These are phyloP conservation scores for Gloeostereum incarnatum DNA, from an alignment of 768 basidiomycete genomes.

Conservation along the genomic window DNA sequence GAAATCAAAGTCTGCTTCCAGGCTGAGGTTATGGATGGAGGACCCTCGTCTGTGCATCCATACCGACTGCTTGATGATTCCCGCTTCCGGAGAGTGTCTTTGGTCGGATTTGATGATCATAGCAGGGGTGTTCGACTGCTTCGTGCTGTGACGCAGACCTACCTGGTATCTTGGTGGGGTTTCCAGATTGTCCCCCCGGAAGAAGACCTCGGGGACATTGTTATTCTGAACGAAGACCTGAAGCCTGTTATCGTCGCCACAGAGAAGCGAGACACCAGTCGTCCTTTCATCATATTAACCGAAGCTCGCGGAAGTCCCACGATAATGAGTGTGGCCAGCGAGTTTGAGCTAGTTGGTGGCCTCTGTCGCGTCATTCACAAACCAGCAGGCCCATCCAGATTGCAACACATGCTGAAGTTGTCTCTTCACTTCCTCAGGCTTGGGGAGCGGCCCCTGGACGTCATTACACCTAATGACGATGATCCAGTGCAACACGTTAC, in stretches of 20 bases:
- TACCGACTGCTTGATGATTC: constrained; percentile 31
- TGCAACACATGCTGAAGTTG: constrained; percentile 58
- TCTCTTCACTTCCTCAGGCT: constrained; percentile 50
- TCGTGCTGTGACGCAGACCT: constrained; percentile 49
- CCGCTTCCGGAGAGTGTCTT: constrained; percentile 44
- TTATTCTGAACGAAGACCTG: constrained; percentile 76
- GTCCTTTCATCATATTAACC: constrained; percentile 72
- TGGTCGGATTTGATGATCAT: constrained; percentile 61
- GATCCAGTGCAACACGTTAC: no score
- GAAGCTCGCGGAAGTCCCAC: constrained; percentile 57
- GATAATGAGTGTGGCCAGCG: constrained; percentile 51
- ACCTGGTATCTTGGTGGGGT: constrained; percentile 72
- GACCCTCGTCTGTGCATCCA: constrained; percentile 28
- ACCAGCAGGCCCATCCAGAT: constrained; percentile 74
- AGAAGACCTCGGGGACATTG: constrained; percentile 53
- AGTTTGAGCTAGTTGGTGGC: constrained; percentile 75
- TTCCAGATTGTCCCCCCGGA: constrained; percentile 37
- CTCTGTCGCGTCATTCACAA: constrained; percentile 88
- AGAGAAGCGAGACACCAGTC: constrained; percentile 40
- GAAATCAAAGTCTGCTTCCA: constrained; percentile 84
- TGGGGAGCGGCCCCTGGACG: constrained; percentile 20
- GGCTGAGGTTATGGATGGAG: constrained; percentile 50
- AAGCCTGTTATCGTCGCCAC: constrained; percentile 48
- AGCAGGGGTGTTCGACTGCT: constrained; percentile 64
- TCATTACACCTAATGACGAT: constrained; percentile 13